Base-by-base conservation (phyloP, 1,139 yeast genomes). In the Lodderomyces jiufengensis region DNA sequence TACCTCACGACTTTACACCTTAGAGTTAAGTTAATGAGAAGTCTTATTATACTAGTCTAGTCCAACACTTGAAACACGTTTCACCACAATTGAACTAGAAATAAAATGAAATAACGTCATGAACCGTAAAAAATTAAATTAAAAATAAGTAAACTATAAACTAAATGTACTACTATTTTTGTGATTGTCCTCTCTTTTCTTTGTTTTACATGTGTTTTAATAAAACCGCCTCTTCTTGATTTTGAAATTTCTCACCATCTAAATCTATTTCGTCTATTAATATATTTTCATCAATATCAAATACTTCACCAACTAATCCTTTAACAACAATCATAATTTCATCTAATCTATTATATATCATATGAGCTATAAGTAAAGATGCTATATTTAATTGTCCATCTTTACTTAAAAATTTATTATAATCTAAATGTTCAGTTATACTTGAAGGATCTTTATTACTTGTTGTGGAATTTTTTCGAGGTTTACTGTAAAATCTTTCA, bases 281-380 rank as follows among this genome's bases (percentile, higher is more conserved):
- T 9, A 38, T 27, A 12, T 26, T 31, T 15, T 43, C 44, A 27
- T 42, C 45, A 13, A 42, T 44, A 38, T 60, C 65, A 35, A 51
- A 65, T 40, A 59, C 59, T 35, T 65, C 71, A 1, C 71, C 70
- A 9, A 65, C 70, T 31, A 65, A 50, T 4, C 61, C 53, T 41
- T 64, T 65, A 12, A 59, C 54, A 11, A 57, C 46, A 7, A 62
- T 39, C 42, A 59, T 55, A 6, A 57, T 51, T 38, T 59, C 60
- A 44, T 65, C 71, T 5, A 63, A 37, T 22, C 61, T 51, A 30
- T 52, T 52, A 40, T 62, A 65, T 8, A 63, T 55, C 46, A 61
- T 45, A 42, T 65, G 71, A 4, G 55, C 53, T 31, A 61, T 45
- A 20, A 64, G 39, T 27, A 64, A 50, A 2, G 61, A 50, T 9